phyloP scores from a whole-genome alignment of 176 grass and related monocot species.

The Rhipidocladum racemiflorum region DNA sequence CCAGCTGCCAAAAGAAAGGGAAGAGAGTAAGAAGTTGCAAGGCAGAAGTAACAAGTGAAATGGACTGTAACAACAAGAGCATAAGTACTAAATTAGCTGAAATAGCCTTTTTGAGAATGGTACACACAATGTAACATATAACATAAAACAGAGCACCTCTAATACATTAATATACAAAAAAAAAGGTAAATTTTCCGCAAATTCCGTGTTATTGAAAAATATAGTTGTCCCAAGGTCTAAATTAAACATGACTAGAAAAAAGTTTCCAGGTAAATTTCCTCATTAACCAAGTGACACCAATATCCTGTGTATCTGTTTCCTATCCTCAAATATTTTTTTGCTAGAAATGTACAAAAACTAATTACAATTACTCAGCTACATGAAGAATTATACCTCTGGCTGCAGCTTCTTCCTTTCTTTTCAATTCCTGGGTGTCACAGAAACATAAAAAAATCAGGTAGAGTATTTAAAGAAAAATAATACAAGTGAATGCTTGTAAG shows the following conservation, averaged over 20 bases:
- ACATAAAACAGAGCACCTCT: slow-evolving; percentile 9
- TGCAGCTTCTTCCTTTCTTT: slow-evolving; percentile 93
- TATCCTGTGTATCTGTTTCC: slow-evolving; percentile 1
- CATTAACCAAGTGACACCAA: not conserved
- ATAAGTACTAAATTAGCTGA: slow-evolving; percentile 5
- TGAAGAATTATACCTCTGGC: slow-evolving; percentile 54
- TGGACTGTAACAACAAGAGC: not conserved
- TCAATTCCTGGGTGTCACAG: slow-evolving; percentile 61
- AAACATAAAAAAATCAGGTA: slow-evolving; percentile 29
- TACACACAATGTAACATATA: not conserved
- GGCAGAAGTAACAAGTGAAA: not conserved
- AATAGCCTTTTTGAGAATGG: slow-evolving; percentile 11
- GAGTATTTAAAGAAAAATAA: not conserved
- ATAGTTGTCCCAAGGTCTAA: not conserved
- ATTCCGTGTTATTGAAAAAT: not conserved
- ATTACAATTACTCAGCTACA: not conserved
- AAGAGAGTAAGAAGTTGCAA: slow-evolving; percentile 15
- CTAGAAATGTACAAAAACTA: slow-evolving; percentile 6
- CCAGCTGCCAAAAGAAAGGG: slow-evolving; percentile 63
- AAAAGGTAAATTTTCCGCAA: not conserved
- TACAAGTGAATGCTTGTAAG: not conserved
- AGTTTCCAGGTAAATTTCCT: slow-evolving; percentile 2
- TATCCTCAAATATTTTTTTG: not conserved
- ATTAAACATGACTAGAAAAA: not conserved
- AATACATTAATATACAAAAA: not conserved